Conservation (phyloP, 106 monocot genomes). For the Allium cepa region DNA sequence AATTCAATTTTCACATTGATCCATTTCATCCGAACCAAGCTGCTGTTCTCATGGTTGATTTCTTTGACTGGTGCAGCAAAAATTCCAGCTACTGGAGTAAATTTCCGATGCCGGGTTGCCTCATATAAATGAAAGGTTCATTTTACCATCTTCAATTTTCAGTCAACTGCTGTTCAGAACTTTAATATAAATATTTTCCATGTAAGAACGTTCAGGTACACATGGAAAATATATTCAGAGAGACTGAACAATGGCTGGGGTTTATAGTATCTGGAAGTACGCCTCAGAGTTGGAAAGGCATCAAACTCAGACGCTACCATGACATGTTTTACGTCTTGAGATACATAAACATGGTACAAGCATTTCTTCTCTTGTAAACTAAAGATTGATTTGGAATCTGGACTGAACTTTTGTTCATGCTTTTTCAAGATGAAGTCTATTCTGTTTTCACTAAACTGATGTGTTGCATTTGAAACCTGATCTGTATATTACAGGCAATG, state of each 20-base stretch:
- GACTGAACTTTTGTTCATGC: background rate
- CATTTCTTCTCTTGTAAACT: too few relatives aligned
- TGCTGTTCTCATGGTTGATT: constrained; percentile 39
- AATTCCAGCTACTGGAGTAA: constrained; percentile 53
- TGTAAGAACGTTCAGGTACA: constrained; percentile 30
- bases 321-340: constrained; percentile 93
- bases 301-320: constrained; percentile 79
- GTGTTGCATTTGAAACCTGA: too few relatives aligned
- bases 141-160: background rate
- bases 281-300: constrained; percentile 90
- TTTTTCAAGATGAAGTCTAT: constrained; percentile 6
- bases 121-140: constrained; percentile 51
- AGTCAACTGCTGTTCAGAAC: too few relatives aligned
- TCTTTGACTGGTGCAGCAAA: constrained; percentile 58
- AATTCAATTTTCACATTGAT: constrained; percentile 88
- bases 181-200: background rate
- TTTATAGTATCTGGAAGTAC: constrained; percentile 92
- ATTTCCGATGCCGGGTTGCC: constrained; percentile 56
- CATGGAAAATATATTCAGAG: constrained; percentile 85
- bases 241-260: constrained; percentile 83
- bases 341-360: constrained; percentile 68
- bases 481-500: background rate
- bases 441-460: background rate
- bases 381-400: too few relatives aligned
- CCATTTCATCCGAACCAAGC: constrained; percentile 81